These are phyloP conservation scores for Microascus cirrosus DNA, from an alignment of 2,329 filamentous ascomycete species.

Conservation along the genomic window DNA sequence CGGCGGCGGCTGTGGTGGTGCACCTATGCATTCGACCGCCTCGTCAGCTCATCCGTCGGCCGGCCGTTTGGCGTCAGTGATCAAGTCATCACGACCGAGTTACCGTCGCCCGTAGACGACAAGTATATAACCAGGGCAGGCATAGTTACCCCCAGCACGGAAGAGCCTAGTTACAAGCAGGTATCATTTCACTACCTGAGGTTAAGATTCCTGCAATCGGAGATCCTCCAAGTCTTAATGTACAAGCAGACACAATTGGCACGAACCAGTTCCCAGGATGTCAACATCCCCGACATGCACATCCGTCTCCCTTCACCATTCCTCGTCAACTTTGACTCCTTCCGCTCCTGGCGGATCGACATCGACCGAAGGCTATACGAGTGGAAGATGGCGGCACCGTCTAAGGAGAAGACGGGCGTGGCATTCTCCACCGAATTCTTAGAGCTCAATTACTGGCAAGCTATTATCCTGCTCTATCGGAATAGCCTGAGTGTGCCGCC, in stretches of 20 bases:
- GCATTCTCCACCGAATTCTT: conserved; percentile 82
- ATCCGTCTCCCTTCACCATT: conserved; percentile 76
- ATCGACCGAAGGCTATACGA: conserved; percentile 73
- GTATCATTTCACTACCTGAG: conserved; percentile 90
- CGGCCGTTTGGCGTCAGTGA: conserved; percentile 92
- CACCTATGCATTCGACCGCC: conserved; percentile 87
- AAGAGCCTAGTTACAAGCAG: conserved; percentile 73
- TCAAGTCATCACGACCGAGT: conserved; percentile 90
- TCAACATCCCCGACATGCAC: conserved; percentile 62
- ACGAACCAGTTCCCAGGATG: conserved; percentile 52
- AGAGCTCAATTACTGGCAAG: conserved; percentile 96
- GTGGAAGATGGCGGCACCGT: conserved; percentile 79
- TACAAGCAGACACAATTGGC: conserved; percentile 80
- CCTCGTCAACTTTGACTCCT: conserved; percentile 70
- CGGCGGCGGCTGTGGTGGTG: conserved; percentile 91
- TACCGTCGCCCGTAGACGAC: conserved; percentile 82
- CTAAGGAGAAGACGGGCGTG: conserved; percentile 69
- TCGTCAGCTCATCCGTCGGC: conserved; percentile 89
- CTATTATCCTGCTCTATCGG: conserved; percentile 88
- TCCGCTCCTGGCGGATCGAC: conserved; percentile 78
- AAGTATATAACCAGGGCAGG: conserved; percentile 74
- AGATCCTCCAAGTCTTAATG: conserved; percentile 88
- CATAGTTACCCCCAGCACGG: conserved; percentile 51
- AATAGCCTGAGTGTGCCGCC: conserved; percentile 81
- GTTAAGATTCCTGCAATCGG: conserved; percentile 78